These are phyloP conservation scores for Cladophialophora psammophila DNA, from an alignment of 2,329 filamentous ascomycete genomes.

Conservation along the genomic window DNA sequence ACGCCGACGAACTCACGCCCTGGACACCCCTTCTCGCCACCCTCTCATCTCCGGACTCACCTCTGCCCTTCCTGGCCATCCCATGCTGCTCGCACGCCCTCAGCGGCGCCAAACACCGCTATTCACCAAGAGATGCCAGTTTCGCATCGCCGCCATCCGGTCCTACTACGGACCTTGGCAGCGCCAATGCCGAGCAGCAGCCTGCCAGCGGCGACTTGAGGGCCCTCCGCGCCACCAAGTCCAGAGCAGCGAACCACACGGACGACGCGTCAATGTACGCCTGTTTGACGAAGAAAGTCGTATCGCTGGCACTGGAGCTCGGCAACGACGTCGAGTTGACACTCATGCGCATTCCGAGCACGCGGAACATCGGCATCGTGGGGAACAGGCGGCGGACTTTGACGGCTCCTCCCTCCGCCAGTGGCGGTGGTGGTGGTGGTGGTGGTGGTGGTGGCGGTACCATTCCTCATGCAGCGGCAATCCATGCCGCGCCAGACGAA, in stretches of 20 bases:
- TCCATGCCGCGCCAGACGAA: neutral
- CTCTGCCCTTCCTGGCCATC: conserved; percentile 86
- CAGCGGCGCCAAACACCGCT: conserved; percentile 74
- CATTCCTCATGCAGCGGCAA: neutral
- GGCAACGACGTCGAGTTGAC: conserved; percentile 82
- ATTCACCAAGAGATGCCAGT: conserved; percentile 43
- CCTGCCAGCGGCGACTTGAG: conserved; percentile 51
- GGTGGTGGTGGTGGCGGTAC: neutral
- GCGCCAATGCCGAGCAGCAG: conserved; percentile 39
- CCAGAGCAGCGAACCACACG: conserved; percentile 46
- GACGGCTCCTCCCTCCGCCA: neutral
- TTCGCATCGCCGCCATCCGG: conserved; percentile 19
- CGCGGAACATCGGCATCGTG: conserved; percentile 81
- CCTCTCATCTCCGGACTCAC: conserved; percentile 60
- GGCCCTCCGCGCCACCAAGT: conserved; percentile 48
- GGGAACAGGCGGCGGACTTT: conserved; percentile 60
- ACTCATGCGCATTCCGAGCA: conserved; percentile 89
- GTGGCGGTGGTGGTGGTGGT: neutral
- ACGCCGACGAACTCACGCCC: conserved; percentile 92
- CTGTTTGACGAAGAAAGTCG: conserved; percentile 80
- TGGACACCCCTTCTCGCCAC: conserved; percentile 92
- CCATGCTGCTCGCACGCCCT: conserved; percentile 94
- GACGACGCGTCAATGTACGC: conserved; percentile 75
- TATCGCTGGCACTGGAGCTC: conserved; percentile 71
- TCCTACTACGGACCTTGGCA: conserved; percentile 13